Evolutionary conservation across 2,329 filamentous ascomycete species (phyloP).

Genomic region (Claviceps sp.): DNA sequence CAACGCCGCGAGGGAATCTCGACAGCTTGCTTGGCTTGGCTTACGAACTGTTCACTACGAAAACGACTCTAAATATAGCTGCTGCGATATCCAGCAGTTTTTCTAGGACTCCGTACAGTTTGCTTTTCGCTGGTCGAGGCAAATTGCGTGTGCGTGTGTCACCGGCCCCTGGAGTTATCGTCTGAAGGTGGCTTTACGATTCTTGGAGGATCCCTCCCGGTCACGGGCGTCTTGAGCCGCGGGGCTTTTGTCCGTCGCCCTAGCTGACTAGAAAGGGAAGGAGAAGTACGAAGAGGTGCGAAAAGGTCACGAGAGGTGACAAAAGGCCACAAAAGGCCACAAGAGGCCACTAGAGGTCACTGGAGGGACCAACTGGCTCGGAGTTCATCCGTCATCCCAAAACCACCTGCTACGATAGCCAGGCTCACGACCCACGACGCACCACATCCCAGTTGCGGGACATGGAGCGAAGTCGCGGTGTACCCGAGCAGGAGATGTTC

Average conservation of each 20-base stretch:
- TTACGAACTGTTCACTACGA: too few relatives aligned
- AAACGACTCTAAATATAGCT: too few relatives aligned
- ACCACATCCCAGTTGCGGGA: slow-evolving; percentile 5
- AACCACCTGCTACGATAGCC: neutral
- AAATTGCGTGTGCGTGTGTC: too few relatives aligned
- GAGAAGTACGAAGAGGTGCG: neutral
- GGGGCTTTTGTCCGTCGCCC: neutral
- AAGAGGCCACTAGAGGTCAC: neutral
- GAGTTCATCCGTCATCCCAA: neutral
- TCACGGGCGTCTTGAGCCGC: neutral
- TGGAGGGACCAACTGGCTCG: neutral
- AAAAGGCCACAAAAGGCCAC: neutral
- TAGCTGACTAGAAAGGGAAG: neutral
- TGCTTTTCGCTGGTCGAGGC: too few relatives aligned
- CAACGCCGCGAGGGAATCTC: too few relatives aligned
- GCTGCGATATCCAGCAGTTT: too few relatives aligned
- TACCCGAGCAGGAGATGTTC: slow-evolving; percentile 74
- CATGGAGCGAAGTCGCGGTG: slow-evolving; percentile 46
- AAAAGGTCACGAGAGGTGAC: neutral
- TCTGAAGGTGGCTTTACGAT: neutral
- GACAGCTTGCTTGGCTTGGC: too few relatives aligned
- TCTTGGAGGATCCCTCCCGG: neutral
- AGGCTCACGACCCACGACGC: neutral
- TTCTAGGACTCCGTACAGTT: too few relatives aligned
- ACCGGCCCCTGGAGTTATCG: too few relatives aligned